phyloP scores from a whole-genome alignment of 768 basidiomycete species.

The Boletus huronensis region DNA sequence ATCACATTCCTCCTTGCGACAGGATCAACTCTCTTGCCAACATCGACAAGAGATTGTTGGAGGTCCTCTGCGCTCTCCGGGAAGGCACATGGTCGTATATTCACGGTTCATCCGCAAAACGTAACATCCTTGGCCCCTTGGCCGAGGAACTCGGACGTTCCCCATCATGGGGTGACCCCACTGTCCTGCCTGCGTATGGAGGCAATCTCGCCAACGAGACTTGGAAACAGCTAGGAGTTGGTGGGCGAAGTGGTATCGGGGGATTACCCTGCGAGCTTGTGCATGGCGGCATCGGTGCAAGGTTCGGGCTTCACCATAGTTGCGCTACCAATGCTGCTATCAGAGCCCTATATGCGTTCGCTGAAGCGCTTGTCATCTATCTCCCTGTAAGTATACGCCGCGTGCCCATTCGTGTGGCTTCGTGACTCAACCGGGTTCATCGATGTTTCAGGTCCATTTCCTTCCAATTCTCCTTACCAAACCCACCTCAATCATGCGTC shows the following conservation, averaged over 20 bases:
- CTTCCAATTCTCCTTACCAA: constrained; percentile 60
- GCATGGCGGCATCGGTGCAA: constrained; percentile 53
- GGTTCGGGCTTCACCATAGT: constrained; percentile 46
- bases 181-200: constrained; percentile 58
- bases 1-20: not conserved
- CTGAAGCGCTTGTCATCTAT: constrained; percentile 63
- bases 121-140: constrained; percentile 42
- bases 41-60: constrained; percentile 58
- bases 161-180: constrained; percentile 60
- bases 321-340: constrained; percentile 58
- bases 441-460: constrained; percentile 57
- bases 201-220: constrained; percentile 45
- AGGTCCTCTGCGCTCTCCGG: constrained; percentile 51
- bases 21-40: constrained; percentile 70
- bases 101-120: constrained; percentile 37
- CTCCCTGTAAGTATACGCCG: constrained; percentile 53
- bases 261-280: constrained; percentile 77
- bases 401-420: not conserved
- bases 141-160: constrained; percentile 58
- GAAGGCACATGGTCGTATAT: constrained; percentile 59
- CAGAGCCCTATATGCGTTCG: constrained; percentile 55
- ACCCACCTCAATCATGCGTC: constrained; percentile 49
- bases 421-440: not conserved
- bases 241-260: constrained; percentile 51
- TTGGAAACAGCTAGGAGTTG: constrained; percentile 59